Base-by-base conservation (phyloP, 2,329 filamentous ascomycete species). In the Torrubiellomyces zombiae region DNA sequence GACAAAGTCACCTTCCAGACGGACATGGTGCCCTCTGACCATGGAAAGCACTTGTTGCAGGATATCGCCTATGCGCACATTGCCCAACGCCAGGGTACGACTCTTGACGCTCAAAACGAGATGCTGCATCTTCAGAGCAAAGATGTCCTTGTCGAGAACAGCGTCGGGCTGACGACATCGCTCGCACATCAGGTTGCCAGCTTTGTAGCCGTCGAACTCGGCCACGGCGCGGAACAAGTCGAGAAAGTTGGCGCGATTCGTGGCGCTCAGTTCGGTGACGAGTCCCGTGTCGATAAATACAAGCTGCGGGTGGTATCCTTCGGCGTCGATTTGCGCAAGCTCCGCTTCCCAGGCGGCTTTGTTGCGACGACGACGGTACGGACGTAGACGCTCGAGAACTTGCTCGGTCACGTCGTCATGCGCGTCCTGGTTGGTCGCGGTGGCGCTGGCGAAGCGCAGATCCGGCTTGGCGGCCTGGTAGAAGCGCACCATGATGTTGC, bases 401-500 rank as follows among this genome's bases (percentile, higher is more conserved):
- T 85, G 66, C 45, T 94, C 85, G 0, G 85, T 95, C 7, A 89
- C 80, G 45, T 93, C 82, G 19, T 63, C 43, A 2, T 56, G 25
- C 48, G 18, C 56, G 50, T 14, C 20, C 11, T 25, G 13, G 20
- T 30, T 21, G 17, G n/a, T 15, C 14, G 6, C 16, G 11, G 14
- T 48, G 37, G 22, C 48, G 38, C 4, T 42, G 23, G 40, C 38
- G 9, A 49, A 28, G 4, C 40, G 44, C 1, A 91, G 56, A 24
- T 76, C 68, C 0, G 86, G 67, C 32, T 75, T 65, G 9, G 73
- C 70, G 0, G 85, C 73, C 41, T 86, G 74, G 52, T 95, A 94
- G 56, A 98, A 98, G 34, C 91, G 82, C 23, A 98, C 86, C 85
- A 98, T 95, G 53, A 98, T 95, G 48, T 98, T 98, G 14, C 89